Percentiles rank a stretch among this genome's conserved stretches.
Evolutionary conservation across 371 early-diverging fungal genomes (phyloP).

Genomic region (Massospora cicadina): DNA sequence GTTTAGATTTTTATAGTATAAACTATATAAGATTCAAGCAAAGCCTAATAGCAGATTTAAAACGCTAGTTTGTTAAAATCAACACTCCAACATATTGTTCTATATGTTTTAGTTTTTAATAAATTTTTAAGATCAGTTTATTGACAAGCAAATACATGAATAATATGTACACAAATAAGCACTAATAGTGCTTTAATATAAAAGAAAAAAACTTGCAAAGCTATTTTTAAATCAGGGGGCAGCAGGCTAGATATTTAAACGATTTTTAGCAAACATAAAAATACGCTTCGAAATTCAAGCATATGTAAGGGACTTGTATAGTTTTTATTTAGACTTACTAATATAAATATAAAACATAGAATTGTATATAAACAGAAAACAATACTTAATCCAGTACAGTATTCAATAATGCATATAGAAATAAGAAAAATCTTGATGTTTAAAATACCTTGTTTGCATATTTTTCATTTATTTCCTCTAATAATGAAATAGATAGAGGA

Average conservation of each 20-base stretch:
- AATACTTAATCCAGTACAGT: background rate
- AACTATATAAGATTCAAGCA: background rate
- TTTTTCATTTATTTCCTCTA: constrained; percentile 76
- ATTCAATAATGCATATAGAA: background rate
- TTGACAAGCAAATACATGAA: background rate
- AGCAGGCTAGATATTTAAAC: background rate
- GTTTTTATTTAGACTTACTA: background rate
- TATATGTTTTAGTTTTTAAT: background rate
- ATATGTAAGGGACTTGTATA: background rate
- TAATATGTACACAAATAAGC: background rate
- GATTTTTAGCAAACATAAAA: background rate
- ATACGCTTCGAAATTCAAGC: background rate
- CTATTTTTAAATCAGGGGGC: background rate
- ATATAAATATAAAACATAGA: background rate
- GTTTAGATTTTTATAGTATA: background rate
- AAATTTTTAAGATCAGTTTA: background rate
- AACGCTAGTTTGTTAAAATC: background rate
- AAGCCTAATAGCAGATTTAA: background rate
- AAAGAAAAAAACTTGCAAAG: background rate
- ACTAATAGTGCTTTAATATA: background rate
- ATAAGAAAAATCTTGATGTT: background rate
- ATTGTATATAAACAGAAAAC: background rate
- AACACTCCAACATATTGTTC: background rate
- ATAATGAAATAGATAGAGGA: constrained; percentile 48
- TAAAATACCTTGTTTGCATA: constrained; percentile 69